Evolutionary conservation across 192 early-diverging fungal genomes (phyloP), one percentile per base, ranked within the genome.

Genomic region (Coemansia sp.): DNA sequence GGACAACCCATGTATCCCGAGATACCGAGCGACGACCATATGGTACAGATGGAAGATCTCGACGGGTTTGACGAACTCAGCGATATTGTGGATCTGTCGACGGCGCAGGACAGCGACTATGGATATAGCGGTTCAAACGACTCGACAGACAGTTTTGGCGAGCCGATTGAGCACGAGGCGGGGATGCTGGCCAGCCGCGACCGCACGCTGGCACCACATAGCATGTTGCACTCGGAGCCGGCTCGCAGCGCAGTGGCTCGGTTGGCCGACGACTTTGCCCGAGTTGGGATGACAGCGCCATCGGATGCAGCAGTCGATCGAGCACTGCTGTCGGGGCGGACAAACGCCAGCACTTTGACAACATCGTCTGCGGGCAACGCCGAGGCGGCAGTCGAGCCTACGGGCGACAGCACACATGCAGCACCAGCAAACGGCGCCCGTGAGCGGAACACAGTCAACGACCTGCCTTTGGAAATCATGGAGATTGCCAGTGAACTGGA

Each of bases 71-170:
- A 71, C 39, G 71, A 66, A 61, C 61, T 74, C 10, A 74, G 71
- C 64, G 77, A 80, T 21, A 69, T 73, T 21, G 51, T 79, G 8
- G 68, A 73, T 29, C 50, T 71, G 29, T 57, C 60, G 10, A 54
- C 59, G 5, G 35, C 65, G 3, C 71, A 67, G 5, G 56, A 64
- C 61, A 70, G 64, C 63, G 71, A 80, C 53, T 71, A 51, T 38
- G 68, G 60, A 21, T 80, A 80, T 38, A 61, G 68, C 31, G 56
- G 62, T 43, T 71, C 77, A 11, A 67, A 74, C 50, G 69, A 65
- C 68, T 80, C 77, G 8, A 70, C 68, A 0, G 77, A 80, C 61
- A 80, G 77, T 49, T 80, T 80, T 68, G 77, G 77, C 52, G 77
- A 74, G 72, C 77, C 72, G 4, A 71, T 80, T 25, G 77, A 69